Percentiles rank a stretch among this genome's conserved stretches.
Conservation (phyloP, 2,329 filamentous ascomycete genomes). For the Didymella sp. region DNA sequence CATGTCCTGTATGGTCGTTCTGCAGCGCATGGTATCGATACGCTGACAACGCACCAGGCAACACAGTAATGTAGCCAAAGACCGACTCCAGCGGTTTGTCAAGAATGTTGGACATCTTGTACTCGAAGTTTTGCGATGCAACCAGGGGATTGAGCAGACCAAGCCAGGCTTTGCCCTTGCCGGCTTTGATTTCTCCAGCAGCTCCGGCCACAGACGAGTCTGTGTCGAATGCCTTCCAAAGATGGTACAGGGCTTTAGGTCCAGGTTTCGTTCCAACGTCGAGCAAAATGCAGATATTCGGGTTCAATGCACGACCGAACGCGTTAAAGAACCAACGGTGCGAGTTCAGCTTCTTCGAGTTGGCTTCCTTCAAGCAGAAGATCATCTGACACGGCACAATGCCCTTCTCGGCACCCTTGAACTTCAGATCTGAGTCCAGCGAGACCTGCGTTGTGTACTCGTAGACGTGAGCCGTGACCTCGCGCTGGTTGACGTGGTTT, state of each 20-base stretch:
- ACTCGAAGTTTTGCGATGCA: conserved; percentile 98
- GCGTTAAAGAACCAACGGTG: conserved; percentile 99
- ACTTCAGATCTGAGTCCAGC: conserved; percentile 92
- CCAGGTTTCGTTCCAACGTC: conserved; percentile 95
- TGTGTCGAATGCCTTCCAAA: conserved; percentile 98
- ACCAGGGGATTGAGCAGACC: conserved; percentile 93
- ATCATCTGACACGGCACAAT: conserved; percentile 98
- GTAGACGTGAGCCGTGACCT: conserved; percentile 96
- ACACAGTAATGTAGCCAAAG: conserved; percentile 96
- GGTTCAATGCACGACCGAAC: conserved; percentile 88
- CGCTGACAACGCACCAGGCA: conserved; percentile 92
- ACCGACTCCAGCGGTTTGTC: conserved; percentile 97
- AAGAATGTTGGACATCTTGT: conserved; percentile 99
- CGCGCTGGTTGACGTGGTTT: conserved; percentile 95
- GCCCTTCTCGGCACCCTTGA: conserved; percentile 98
- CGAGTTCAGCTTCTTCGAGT: conserved; percentile 96
- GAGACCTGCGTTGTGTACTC: conserved; percentile 99
- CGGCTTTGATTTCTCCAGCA: conserved; percentile 96
- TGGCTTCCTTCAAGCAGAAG: conserved; percentile 98
- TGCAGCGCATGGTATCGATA: conserved; percentile 96
- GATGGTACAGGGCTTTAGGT: conserved; percentile 88
- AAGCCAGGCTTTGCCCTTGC: conserved; percentile 83
- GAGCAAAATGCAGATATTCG: conserved; percentile 94
- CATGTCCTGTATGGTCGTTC: conserved; percentile 94
- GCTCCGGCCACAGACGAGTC: conserved; percentile 97